Percentiles rank a stretch among this genome's conserved stretches.
phyloP scores from a whole-genome alignment of 352 stramenopile species.

The Aphanomyces stellatus region DNA sequence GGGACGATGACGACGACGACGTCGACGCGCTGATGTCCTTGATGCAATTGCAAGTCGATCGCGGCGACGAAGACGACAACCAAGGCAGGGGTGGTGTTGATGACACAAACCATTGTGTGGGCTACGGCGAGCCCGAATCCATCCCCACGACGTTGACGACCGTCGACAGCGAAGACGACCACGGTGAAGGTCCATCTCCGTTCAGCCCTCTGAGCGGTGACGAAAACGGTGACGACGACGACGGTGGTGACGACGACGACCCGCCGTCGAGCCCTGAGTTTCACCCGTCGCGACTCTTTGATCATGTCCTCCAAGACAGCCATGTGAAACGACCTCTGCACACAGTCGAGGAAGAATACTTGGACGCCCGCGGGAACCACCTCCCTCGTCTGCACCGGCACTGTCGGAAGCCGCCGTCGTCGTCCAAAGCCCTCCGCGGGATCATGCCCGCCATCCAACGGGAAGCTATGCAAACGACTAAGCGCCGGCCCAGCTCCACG shows the following conservation, averaged over 20 bases:
- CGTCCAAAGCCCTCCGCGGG: background rate
- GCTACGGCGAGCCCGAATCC: no score
- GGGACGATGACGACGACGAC: no score
- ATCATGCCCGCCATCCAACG: constrained; percentile 1
- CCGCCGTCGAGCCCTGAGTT: background rate
- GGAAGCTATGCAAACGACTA: background rate
- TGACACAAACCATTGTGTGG: no score
- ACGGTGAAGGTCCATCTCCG: no score
- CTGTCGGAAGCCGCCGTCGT: background rate
- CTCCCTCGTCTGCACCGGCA: background rate
- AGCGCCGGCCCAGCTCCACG: background rate
- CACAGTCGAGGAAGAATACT: background rate
- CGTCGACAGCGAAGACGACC: background rate
- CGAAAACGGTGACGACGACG: background rate
- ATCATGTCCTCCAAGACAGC: background rate
- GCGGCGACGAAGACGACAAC: background rate
- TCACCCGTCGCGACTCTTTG: background rate
- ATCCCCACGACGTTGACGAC: no score
- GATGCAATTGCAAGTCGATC: no score
- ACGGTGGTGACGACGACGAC: background rate
- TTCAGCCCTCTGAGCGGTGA: no score
- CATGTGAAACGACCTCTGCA: background rate
- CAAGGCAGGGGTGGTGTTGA: no score
- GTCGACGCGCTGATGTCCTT: no score
- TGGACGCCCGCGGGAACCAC: background rate